Evolutionary conservation across 768 basidiomycete genomes (phyloP).

Genomic region (Tricholoma sp.): DNA sequence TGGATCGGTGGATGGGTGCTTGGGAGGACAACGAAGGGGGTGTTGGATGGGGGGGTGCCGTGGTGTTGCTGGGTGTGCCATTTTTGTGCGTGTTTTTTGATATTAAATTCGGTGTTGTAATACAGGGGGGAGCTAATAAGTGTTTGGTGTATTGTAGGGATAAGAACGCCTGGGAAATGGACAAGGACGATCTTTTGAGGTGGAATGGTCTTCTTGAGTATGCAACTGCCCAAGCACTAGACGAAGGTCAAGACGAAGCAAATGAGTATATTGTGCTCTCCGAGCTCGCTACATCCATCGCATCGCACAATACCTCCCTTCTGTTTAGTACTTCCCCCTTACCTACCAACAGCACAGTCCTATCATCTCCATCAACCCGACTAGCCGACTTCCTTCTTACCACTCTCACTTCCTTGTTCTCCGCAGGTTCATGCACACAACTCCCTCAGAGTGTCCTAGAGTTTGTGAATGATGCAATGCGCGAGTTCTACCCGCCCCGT

Average conservation of each 20-base stretch:
- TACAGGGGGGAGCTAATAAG: slow-evolving; percentile 11
- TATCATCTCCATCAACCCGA: slow-evolving; percentile 40
- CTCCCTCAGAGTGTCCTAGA: slow-evolving; percentile 52
- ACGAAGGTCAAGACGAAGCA: slow-evolving; percentile 38
- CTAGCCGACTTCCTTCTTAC: slow-evolving; percentile 60
- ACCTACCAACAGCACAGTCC: slow-evolving; percentile 28
- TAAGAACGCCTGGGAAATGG: slow-evolving; percentile 45
- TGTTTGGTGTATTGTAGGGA: slow-evolving; percentile 22
- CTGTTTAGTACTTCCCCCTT: neutral
- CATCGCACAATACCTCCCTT: slow-evolving; percentile 4
- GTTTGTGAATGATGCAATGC: slow-evolving; percentile 55
- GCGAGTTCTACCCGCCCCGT: slow-evolving; percentile 62
- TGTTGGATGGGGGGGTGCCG: slow-evolving; percentile 48
- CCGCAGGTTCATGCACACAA: slow-evolving; percentile 31
- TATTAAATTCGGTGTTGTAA: slow-evolving; percentile 2
- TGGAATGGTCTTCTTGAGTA: slow-evolving; percentile 59
- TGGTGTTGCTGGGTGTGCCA: slow-evolving; percentile 53
- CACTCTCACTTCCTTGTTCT: slow-evolving; percentile 36
- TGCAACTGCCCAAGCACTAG: slow-evolving; percentile 51
- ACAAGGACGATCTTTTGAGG: slow-evolving; percentile 43
- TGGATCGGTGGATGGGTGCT: slow-evolving; percentile 49
- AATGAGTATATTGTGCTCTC: slow-evolving; percentile 52
- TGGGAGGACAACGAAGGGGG: slow-evolving; percentile 19
- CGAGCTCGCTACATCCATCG: slow-evolving; percentile 44
- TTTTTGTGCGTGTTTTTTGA: slow-evolving; percentile 42